These are phyloP conservation scores for Phytophthora agathidicida DNA, from an alignment of 352 stramenopile species.

Conservation along the genomic window DNA sequence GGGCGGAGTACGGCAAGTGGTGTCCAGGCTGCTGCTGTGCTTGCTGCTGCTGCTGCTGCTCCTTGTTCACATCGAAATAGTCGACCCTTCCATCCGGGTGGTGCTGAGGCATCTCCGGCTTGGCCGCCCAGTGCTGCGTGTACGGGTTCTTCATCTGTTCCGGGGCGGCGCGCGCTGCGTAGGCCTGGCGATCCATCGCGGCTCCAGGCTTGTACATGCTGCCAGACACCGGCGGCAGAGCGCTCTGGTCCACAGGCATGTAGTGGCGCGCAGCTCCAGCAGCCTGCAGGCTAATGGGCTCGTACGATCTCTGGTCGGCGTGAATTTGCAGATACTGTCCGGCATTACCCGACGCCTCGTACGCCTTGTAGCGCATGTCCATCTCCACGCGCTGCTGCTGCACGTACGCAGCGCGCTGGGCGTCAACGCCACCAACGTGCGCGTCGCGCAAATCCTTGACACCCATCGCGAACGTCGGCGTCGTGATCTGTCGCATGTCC, in stretches of 20 bases:
- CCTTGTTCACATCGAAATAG: slow-evolving; percentile 82
- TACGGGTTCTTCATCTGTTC: slow-evolving; percentile 68
- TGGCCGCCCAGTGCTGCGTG: slow-evolving; percentile 66
- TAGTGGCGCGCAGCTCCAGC: slow-evolving; percentile 50
- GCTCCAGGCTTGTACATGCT: slow-evolving; percentile 52
- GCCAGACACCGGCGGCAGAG: slow-evolving; percentile 52
- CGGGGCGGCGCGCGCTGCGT: slow-evolving; percentile 14
- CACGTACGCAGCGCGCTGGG: slow-evolving; percentile 52
- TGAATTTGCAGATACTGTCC: slow-evolving; percentile 81
- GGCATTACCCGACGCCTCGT: slow-evolving; percentile 46
- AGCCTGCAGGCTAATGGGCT: slow-evolving; percentile 65
- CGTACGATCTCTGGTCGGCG: slow-evolving; percentile 75
- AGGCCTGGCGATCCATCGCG: slow-evolving; percentile 46
- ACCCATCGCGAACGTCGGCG: slow-evolving; percentile 51
- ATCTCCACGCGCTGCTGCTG: slow-evolving; percentile 68
- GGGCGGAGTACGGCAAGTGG: slow-evolving; percentile 53
- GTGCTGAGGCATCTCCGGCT: slow-evolving; percentile 49
- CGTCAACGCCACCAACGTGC: slow-evolving; percentile 33
- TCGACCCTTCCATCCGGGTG: slow-evolving; percentile 50
- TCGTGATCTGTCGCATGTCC: slow-evolving; percentile 85
- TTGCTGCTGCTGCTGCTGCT: slow-evolving; percentile 52
- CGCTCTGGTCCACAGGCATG: slow-evolving; percentile 46
- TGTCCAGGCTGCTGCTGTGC: slow-evolving; percentile 37
- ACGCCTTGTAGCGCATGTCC: slow-evolving; percentile 82
- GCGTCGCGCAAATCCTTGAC: slow-evolving; percentile 53